phyloP scores from a whole-genome alignment of 2,329 filamentous ascomycete genomes.

The Phaeophleospora eucalypticola region DNA sequence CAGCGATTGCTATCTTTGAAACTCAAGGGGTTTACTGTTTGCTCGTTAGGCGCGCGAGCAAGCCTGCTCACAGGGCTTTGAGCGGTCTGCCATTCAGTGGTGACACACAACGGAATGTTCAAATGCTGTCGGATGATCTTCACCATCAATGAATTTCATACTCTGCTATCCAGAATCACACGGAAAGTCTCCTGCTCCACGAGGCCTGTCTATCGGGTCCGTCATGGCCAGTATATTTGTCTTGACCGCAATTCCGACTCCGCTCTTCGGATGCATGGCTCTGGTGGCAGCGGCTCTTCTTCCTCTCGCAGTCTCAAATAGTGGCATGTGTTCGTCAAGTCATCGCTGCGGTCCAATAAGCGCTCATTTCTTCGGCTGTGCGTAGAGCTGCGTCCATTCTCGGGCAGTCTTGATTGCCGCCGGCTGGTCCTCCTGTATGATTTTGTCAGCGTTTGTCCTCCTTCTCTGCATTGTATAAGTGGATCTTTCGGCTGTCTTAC shows the following conservation, averaged over 20 bases:
- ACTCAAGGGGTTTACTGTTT: too few relatives aligned
- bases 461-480: background rate
- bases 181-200: background rate
- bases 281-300: background rate
- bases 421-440: slow-evolving; percentile 68
- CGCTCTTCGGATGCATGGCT: background rate
- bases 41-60: too few relatives aligned
- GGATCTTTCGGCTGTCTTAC: slow-evolving; percentile 11
- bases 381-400: slow-evolving; percentile 87
- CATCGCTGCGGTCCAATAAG: background rate
- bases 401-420: slow-evolving; percentile 87
- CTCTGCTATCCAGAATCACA: background rate
- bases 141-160: background rate
- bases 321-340: background rate
- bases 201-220: background rate
- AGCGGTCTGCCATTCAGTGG: too few relatives aligned
- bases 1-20: too few relatives aligned
- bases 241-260: background rate
- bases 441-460: slow-evolving; percentile 13
- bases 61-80: too few relatives aligned
- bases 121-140: background rate
- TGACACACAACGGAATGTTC: too few relatives aligned
- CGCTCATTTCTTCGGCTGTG: slow-evolving; percentile 34
- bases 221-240: background rate
- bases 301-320: background rate